These are phyloP conservation scores for Backusella tarrabulga DNA, from an alignment of 192 early-diverging fungal genomes.

Conservation along the genomic window DNA sequence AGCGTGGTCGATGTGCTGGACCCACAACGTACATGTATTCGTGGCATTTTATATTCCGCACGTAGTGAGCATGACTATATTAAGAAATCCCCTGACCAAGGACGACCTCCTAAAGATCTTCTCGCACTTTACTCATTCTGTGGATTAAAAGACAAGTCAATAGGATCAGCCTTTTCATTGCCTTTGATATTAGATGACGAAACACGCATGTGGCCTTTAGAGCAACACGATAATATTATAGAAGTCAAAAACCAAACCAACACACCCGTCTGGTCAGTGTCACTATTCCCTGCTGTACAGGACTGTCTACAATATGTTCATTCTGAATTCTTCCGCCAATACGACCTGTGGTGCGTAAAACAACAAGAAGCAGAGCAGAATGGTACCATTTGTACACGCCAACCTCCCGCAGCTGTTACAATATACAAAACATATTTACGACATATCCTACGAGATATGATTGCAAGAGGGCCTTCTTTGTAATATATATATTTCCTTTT, in stretches of 20 bases:
- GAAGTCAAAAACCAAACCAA: conserved; percentile 59
- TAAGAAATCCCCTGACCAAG: conserved; percentile 39
- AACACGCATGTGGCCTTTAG: conserved; percentile 66
- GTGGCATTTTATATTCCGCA: conserved; percentile 65
- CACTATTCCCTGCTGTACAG: conserved; percentile 63
- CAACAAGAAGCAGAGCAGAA: conserved; percentile 34
- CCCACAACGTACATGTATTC: conserved; percentile 52
- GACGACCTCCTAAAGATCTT: conserved; percentile 67
- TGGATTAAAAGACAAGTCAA: conserved; percentile 38
- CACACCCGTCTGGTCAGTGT: conserved; percentile 61
- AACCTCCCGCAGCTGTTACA: conserved; percentile 42
- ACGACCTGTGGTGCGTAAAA: conserved; percentile 53
- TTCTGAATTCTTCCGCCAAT: conserved; percentile 59
- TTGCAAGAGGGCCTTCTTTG: conserved; percentile 21
- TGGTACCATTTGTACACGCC: conserved; percentile 18
- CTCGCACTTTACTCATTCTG: conserved; percentile 67
- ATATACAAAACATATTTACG: conserved; percentile 52
- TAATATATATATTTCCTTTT: conserved; percentile 4
- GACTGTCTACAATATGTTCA: conserved; percentile 53
- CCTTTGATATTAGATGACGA: conserved; percentile 74
- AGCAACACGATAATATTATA: conserved; percentile 78
- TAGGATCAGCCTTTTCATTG: conserved; percentile 44
- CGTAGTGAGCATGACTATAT: conserved; percentile 67
- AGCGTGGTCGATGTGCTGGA: conserved; percentile 64
- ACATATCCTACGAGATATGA: conserved; percentile 47